Percentiles rank a stretch among this genome's conserved stretches.
These are phyloP conservation scores for Bruguiera gymnorhiza DNA, from an alignment of 345 rosid species.

Conservation along the genomic window DNA sequence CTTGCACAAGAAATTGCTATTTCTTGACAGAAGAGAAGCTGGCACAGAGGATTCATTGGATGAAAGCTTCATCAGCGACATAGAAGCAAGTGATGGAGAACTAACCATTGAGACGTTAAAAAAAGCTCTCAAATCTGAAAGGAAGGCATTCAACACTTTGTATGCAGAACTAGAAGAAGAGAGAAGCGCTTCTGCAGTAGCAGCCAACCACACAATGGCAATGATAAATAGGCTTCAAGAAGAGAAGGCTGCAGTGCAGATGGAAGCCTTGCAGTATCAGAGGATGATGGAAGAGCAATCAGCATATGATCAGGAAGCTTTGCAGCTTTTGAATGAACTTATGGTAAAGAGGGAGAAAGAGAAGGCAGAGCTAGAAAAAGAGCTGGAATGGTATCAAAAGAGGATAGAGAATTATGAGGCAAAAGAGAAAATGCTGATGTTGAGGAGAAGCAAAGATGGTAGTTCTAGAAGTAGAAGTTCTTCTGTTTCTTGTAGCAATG, in stretches of 20 bases:
- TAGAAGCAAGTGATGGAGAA: constrained; percentile 49
- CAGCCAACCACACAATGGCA: constrained; percentile 98
- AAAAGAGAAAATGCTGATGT: constrained; percentile 48
- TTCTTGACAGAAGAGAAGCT: constrained; percentile 51
- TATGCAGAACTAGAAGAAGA: constrained; percentile 91
- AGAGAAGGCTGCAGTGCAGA: constrained; percentile 97
- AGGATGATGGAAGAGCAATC: constrained; percentile 99
- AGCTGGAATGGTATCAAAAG: constrained; percentile 59
- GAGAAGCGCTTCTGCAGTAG: constrained; percentile 89
- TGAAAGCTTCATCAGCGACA: constrained; percentile 52
- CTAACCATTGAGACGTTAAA: constrained; percentile 61
- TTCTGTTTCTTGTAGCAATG: constrained; percentile 58
- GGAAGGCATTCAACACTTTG: constrained; percentile 61
- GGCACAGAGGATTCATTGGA: constrained; percentile 65
- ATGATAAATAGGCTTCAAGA: constrained; percentile 97
- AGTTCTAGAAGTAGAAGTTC: constrained; percentile 43
- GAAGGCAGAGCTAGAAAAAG: constrained; percentile 71
- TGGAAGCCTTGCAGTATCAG: constrained; percentile 98
- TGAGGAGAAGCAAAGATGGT: constrained; percentile 44
- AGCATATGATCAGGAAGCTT: constrained; percentile 93
- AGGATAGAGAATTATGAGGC: constrained; percentile 63
- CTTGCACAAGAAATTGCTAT: constrained; percentile 49
- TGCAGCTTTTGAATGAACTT: constrained; percentile 80
- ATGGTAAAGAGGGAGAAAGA: constrained; percentile 79
- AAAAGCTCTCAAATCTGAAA: constrained; percentile 52